Conservation (phyloP, 2,329 filamentous ascomycete species). For the Aspergillus calidoustus region DNA sequence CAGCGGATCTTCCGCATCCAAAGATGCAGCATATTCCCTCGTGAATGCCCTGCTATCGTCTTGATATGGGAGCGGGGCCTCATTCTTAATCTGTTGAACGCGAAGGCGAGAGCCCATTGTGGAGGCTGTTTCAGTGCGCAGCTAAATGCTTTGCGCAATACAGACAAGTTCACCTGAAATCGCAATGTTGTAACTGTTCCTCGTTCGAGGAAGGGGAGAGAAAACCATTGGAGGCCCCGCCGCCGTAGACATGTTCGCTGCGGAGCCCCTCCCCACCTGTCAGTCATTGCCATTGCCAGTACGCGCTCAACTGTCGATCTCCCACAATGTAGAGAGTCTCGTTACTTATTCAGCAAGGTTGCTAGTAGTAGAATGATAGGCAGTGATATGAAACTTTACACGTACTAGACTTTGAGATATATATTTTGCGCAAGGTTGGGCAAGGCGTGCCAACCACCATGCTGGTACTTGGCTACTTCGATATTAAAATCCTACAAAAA, state of each 20-base stretch:
- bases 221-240: neutral
- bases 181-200: neutral
- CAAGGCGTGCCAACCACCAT: no score
- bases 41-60: slow-evolving; percentile 41
- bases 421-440: no score
- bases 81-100: slow-evolving; percentile 32
- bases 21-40: slow-evolving; percentile 47
- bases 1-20: slow-evolving; percentile 67
- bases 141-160: neutral
- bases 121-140: neutral
- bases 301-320: neutral
- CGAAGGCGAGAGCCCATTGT: slow-evolving; percentile 37
- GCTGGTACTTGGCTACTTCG: no score
- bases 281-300: neutral
- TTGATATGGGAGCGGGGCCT: slow-evolving; percentile 34
- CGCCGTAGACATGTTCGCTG: neutral
- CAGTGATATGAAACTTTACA: neutral
- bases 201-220: neutral
- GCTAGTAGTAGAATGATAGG: neutral
- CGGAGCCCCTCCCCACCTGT: neutral
- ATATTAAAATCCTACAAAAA: no score
- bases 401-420: no score
- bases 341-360: no score
- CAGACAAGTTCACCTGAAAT: neutral
- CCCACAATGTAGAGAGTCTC: no score